Evolutionary conservation across 2,329 filamentous ascomycete genomes (phyloP), one percentile per base, ranked within the genome.

Genomic region (Alternaria brassicae): DNA sequence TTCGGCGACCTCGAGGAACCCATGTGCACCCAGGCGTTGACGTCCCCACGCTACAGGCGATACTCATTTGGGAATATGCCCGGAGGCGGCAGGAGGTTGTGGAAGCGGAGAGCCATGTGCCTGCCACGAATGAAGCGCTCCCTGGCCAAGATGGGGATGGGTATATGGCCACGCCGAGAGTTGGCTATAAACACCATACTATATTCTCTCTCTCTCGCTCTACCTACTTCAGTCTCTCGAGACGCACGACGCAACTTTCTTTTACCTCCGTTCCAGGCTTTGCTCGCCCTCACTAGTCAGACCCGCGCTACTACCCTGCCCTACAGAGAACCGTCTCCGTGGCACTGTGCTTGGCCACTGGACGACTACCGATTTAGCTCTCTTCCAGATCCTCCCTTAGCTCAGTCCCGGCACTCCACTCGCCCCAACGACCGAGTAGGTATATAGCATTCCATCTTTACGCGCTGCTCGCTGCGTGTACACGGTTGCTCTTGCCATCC

Each of bases 1-100:
- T 39, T 67, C 61, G 64, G 53, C 66, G 62, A 67, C 60, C 54
- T 63, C 50, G 60, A 67, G 64, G 60, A 52, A 56, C 58, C 64
- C 66, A 67, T 68, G 65, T 62, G 64, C 53, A 49, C 58, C 60
- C 58, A 56, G 25, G 56, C 60, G 37, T 50, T 44, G 57, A 49
- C 45, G 27, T 56, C 47, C 44, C 56, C 58, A 66, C 58, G 60
- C 64, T 60, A 56, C 48, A 44, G 45, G 17, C 47, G 36, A 37
- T 28, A 45, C 47, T 52, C 45, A 34, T 56, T 66, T 59, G 44
- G 53, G 57, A 32, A 37, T 45, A 42, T 57, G 58, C 58, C 53
- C 42, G 28, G 37, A 40, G 21, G 23, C 36, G 49, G 52, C 51
- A 55, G 21, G 34, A 37, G 47, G 48, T 28, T 36, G 51, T 41